Percentiles rank a stretch among this genome's conserved stretches.
phyloP scores from a whole-genome alignment of 805 yeast genomes.

The Kregervanrija pseudodelftensis region DNA sequence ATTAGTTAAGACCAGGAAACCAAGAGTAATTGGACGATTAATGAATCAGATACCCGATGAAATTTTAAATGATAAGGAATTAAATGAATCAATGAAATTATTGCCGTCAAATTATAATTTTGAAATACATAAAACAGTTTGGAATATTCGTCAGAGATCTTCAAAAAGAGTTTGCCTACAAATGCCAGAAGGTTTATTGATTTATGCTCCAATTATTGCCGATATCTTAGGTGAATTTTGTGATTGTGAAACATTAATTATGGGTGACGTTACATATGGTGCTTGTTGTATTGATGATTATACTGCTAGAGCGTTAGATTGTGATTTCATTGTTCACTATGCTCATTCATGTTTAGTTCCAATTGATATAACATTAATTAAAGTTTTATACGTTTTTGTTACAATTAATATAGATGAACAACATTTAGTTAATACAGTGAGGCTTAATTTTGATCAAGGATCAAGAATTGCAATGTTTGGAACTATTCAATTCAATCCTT shows the following conservation, averaged over 20 bases:
- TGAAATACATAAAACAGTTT: constrained; percentile 91
- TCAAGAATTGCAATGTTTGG: constrained; percentile 79
- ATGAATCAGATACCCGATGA: constrained; percentile 86
- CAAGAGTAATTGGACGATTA: constrained; percentile 46
- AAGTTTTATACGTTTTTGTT: constrained; percentile 91
- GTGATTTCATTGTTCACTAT: constrained; percentile 92
- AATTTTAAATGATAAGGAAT: constrained; percentile 67
- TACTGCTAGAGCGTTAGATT: constrained; percentile 86
- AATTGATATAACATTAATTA: constrained; percentile 82
- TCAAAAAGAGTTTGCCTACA: constrained; percentile 88
- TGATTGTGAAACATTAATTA: constrained; percentile 75
- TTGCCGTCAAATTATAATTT: constrained; percentile 91
- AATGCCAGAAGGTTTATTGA: constrained; percentile 94
- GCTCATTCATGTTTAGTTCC: constrained; percentile 98
- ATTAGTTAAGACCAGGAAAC: constrained; percentile 15
- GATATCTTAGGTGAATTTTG: constrained; percentile 93
- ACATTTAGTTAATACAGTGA: constrained; percentile 73
- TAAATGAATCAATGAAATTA: constrained; percentile 75
- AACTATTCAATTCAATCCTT: constrained; percentile 94
- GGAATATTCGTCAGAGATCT: constrained; percentile 72
- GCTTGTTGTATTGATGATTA: constrained; percentile 98
- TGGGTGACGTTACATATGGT: constrained; percentile 99
- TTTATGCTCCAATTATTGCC: constrained; percentile 81
- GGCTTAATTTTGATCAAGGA: constrained; percentile 59
- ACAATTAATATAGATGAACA: constrained; percentile 82